Evolutionary conservation across 306 rosid genomes (phyloP), one percentile per base, ranked within the genome.

Genomic region (Vachellia collinsii): DNA sequence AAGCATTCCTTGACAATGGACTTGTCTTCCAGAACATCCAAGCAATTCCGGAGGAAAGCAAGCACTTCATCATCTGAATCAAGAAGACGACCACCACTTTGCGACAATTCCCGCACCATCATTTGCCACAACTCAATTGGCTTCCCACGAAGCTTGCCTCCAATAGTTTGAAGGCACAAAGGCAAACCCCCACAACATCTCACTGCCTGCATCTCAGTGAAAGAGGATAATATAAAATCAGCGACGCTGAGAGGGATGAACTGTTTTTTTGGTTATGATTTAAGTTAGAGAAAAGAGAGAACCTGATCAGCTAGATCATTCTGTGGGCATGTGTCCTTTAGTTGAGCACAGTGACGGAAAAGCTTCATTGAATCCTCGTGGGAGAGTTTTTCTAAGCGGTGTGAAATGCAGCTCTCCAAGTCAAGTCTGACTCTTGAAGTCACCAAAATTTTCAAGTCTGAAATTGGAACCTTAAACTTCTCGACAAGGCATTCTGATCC

Each of bases 401-500:
- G 85, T 8, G 65, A 29, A 38, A 80, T 71, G 71, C 79, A 53
- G 87, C 91, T 77, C 84, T 83, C 51, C 63, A 75, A 70, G 39
- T 70, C 4, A 73, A 94, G 85, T 59, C 70, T 81, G 48, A 62
- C 87, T 65, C 94, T 86, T 63, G 97, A 92, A 59, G 97, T 91
- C 72, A 91, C 97, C 92, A 94, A 74, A 54, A 92, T 81, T 85
- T 94, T 94, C 47, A 76, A 85, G 62, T 74, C 69, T 62, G 84
- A 71, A 19, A 85, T 46, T 23, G 75, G 22, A 25, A 84, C 85
- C 47, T 16, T 50, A 16, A 91, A 81, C 72, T 72, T 90, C 17
- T 88, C 83, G 73, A 86, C 70, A 47, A 91, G 83, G 63, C 44
- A 68, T 63, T 83, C 93, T 47, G 97, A 82, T 58, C 11, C 83